Evolutionary conservation across 306 rosid species (phyloP).

Genomic region (Hippophae gyantsensis): DNA sequence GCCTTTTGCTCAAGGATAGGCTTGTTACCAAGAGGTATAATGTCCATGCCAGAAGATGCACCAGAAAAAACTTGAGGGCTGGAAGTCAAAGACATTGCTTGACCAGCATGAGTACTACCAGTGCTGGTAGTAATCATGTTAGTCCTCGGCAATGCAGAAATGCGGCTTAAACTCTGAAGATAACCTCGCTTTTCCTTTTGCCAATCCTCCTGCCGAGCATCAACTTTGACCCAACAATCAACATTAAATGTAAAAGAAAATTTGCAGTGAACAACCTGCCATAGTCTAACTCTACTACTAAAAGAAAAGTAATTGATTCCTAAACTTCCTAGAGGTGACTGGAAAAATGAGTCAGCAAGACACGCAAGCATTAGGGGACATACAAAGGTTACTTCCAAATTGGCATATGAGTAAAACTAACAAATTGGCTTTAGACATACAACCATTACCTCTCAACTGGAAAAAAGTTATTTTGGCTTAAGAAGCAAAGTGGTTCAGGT

Average conservation of each 20-base stretch:
- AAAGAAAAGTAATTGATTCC: too few relatives aligned
- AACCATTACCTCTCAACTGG: too few relatives aligned
- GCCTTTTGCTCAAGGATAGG: constrained; percentile 75
- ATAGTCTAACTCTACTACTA: too few relatives aligned
- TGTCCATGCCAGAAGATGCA: constrained; percentile 35
- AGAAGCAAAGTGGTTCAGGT: too few relatives aligned
- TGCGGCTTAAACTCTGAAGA: constrained; percentile 84
- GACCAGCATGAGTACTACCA: constrained; percentile 48
- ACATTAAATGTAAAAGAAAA: constrained; percentile 10
- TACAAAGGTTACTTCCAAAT: too few relatives aligned
- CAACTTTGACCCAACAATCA: constrained; percentile 21
- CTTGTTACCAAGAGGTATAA: constrained; percentile 48
- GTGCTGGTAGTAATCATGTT: constrained; percentile 41
- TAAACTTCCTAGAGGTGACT: too few relatives aligned
- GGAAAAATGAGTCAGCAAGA: too few relatives aligned
- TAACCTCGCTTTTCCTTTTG: constrained; percentile 93
- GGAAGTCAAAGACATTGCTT: constrained; percentile 38
- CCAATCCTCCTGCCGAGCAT: constrained; percentile 85
- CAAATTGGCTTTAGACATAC: too few relatives aligned
- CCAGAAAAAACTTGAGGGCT: constrained; percentile 50
- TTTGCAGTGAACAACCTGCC: too few relatives aligned
- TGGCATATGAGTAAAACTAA: too few relatives aligned
- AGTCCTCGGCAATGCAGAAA: constrained; percentile 82
- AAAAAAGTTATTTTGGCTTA: too few relatives aligned
- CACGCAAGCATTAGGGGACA: too few relatives aligned